phyloP scores from a whole-genome alignment of 73 alveolate genomes.

The Stentor roeselii region DNA sequence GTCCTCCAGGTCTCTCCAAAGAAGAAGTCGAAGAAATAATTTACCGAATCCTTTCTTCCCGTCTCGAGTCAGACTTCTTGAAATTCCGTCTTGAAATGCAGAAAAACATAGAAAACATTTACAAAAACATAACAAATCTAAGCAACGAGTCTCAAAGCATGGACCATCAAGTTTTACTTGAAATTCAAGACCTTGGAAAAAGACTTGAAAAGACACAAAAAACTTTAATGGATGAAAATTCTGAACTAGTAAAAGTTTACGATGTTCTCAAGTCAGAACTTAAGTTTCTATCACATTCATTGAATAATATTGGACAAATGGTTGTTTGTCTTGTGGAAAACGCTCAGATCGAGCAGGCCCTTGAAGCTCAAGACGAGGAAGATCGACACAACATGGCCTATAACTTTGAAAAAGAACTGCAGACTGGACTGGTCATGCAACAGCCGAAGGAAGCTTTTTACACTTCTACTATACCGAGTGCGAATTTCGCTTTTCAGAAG shows the following conservation, averaged over 20 bases:
- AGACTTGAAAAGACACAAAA: background rate
- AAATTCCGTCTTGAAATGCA: background rate
- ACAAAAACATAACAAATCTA: background rate
- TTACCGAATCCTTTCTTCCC: background rate
- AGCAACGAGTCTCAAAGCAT: background rate
- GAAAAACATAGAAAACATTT: background rate
- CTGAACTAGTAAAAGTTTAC: background rate
- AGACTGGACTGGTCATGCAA: background rate
- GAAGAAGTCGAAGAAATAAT: slow-evolving; percentile 3
- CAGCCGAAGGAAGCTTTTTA: background rate
- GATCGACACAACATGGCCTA: slow-evolving; percentile 25
- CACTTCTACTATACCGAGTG: background rate
- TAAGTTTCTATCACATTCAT: background rate
- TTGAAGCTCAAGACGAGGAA: slow-evolving; percentile 29
- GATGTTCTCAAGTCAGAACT: background rate
- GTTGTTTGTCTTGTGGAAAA: slow-evolving; percentile 27
- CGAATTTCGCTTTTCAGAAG: background rate
- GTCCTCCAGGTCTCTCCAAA: background rate
- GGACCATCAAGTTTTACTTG: background rate
- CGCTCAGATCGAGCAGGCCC: slow-evolving; percentile 32
- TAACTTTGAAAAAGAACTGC: slow-evolving; percentile 16
- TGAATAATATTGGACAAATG: slow-evolving; percentile 22
- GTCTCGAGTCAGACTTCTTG: background rate
- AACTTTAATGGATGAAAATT: background rate
- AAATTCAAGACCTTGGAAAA: background rate